A percentile compares a stretch with the other conserved stretches of the same genome.
These are phyloP conservation scores for Coniella lustricola DNA, from an alignment of 2,329 filamentous ascomycete genomes.

Conservation along the genomic window DNA sequence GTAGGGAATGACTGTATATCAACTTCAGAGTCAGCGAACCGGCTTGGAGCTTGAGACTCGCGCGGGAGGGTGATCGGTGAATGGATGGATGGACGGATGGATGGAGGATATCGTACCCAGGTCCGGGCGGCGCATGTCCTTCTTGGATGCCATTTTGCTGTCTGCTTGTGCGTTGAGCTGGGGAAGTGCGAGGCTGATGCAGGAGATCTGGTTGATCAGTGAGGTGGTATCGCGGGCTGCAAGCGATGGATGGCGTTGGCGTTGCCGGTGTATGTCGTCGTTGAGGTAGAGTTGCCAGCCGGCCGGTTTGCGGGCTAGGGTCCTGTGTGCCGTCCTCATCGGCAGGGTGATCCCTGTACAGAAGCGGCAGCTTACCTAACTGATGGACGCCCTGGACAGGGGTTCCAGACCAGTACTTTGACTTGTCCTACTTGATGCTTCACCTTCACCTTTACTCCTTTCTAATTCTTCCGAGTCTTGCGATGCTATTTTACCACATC, in stretches of 20 bases:
- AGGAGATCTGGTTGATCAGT: not conserved
- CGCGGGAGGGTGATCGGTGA: no score
- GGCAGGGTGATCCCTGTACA: not conserved
- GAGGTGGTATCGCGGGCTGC: not conserved
- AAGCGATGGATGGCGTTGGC: not conserved
- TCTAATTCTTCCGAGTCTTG: no score
- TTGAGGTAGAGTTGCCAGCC: slow-evolving; percentile 3
- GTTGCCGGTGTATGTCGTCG: not conserved
- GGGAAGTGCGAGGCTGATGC: not conserved
- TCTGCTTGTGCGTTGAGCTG: no score
- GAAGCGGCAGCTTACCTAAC: not conserved
- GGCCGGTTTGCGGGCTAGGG: not conserved
- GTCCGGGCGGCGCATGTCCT: slow-evolving; percentile 37
- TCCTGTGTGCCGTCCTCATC: not conserved
- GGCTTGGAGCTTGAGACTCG: slow-evolving; percentile 1
- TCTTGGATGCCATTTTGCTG: slow-evolving; percentile 30
- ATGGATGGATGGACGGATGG: not conserved
- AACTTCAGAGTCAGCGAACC: not conserved
- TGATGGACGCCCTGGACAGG: no score
- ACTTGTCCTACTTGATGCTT: no score
- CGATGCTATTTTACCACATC: no score
- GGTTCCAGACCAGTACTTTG: no score
- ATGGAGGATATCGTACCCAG: slow-evolving; percentile 29
- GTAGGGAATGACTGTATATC: slow-evolving; percentile 73
- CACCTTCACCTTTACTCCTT: no score